phyloP scores from a whole-genome alignment of 208 protist genomes.

The Leptomonas pyrrhocoris region DNA sequence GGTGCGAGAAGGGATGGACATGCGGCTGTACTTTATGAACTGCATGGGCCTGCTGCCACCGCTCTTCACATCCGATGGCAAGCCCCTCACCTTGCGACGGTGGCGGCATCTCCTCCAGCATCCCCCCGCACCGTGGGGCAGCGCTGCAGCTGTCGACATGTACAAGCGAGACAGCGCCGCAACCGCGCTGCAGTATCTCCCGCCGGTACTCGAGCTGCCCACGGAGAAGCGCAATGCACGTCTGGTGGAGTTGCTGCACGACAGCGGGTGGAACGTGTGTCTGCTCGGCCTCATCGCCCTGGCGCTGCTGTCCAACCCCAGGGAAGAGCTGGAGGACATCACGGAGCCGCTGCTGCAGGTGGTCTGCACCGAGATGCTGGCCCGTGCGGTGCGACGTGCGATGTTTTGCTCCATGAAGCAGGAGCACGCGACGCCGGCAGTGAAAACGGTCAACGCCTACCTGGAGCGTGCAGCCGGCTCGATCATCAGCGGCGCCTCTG shows the following conservation, averaged over 20 bases:
- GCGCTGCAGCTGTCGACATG: constrained; percentile 8
- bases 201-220: constrained; percentile 27
- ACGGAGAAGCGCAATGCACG: constrained; percentile 29
- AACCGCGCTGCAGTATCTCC: constrained; percentile 26
- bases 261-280: constrained; percentile 46
- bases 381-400: constrained; percentile 43
- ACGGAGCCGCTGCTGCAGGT: constrained; percentile 36
- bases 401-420: constrained; percentile 36
- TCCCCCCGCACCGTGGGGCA: constrained; percentile 19
- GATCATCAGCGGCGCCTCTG: constrained; percentile 32
- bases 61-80: constrained; percentile 15
- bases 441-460: constrained; percentile 36
- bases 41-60: constrained; percentile 50
- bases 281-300: constrained; percentile 42
- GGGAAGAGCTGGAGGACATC: constrained; percentile 39
- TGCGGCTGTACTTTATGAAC: constrained; percentile 52
- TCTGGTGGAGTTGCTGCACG: constrained; percentile 50
- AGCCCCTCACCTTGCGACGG: constrained; percentile 42
- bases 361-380: constrained; percentile 50
- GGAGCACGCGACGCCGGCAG: constrained; percentile 22
- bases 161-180: constrained; percentile 30
- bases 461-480: constrained; percentile 47
- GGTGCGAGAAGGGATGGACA: constrained; percentile 60
- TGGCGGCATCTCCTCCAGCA: constrained; percentile 45
- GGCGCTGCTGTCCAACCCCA: constrained; percentile 26